Evolutionary conservation across 179 eudicot species (phyloP), one percentile per base, ranked within the genome.

Genomic region (Sideroxylon spinosum): DNA sequence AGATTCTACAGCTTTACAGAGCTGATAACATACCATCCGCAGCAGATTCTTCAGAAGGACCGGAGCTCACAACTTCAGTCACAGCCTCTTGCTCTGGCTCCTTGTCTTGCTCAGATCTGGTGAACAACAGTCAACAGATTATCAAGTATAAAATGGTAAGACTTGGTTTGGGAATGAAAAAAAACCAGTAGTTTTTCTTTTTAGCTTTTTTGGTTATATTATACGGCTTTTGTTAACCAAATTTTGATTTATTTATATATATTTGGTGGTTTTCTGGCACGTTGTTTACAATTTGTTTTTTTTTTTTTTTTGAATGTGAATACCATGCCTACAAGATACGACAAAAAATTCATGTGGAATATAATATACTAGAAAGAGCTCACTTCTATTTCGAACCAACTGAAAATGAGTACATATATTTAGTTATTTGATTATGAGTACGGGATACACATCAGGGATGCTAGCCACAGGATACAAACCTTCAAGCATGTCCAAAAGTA

Each of bases 21-120:
- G 60, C n/a, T 49, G 32, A 78, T 75, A 11, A 75, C 85, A 79
- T 89, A 95, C 99, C 86, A 74, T 95, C 97, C 69, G 91, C 83
- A 65, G 81, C 82, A 82, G 91, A 72, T 71, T 93, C 98, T 84
- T 90, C 98, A 76, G 87, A 71, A 76, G 92, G 94, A 23, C 89
- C 95, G 76, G 91, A 74, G 68, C 86, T 87, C 28, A 80, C 87
- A 78, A 84, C 87, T 84, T 89, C 98, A 76, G 97, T 75, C 53
- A 86, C 90, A 79, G 83, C 88, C 82, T 91, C 99, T 22, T 85
- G 93, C 82, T 93, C 99, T 55, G 97, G 98, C 83, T 95, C 98
- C 89, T 91, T 95, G 84, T 95, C 97, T 88, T 95, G 99, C 87
- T 95, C 99, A 37, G 98, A 95, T 86, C 99, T 95, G 87, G 32